Percentiles rank a stretch among this genome's conserved stretches.
Conservation (phyloP, 1,284 basidiomycete species). For the Malassezia restricta region DNA sequence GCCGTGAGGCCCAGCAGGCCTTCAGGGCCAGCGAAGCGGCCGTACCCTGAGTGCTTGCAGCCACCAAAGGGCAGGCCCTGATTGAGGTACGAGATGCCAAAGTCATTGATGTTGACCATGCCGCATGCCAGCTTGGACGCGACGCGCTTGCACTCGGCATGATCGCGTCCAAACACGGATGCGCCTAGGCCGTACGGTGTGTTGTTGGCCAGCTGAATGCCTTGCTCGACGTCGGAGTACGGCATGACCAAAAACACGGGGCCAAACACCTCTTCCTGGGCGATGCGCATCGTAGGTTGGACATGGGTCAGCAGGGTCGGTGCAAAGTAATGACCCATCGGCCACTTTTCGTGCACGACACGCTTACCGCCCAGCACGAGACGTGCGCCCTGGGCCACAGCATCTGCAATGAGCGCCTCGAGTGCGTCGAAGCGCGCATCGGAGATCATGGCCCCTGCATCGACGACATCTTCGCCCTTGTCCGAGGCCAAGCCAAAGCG, state of each 20-base stretch:
- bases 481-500: slow-evolving; percentile 14
- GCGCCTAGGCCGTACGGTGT: slow-evolving; percentile 85
- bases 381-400: slow-evolving; percentile 61
- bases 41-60: slow-evolving; percentile 52
- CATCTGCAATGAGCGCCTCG: slow-evolving; percentile 59
- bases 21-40: slow-evolving; percentile 58
- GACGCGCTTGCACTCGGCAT: slow-evolving; percentile 62
- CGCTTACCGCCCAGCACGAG: slow-evolving; percentile 59
- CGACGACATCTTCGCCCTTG: slow-evolving; percentile 38
- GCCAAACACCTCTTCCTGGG: slow-evolving; percentile 36
- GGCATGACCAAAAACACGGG: slow-evolving; percentile 40
- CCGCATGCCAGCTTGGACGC: slow-evolving; percentile 72
- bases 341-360: slow-evolving; percentile 56
- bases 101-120: slow-evolving; percentile 85
- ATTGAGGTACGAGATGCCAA: slow-evolving; percentile 75
- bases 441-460: slow-evolving; percentile 71
- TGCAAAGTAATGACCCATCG: slow-evolving; percentile 63
- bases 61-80: slow-evolving; percentile 92
- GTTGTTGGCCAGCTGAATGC: slow-evolving; percentile 76
- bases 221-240: slow-evolving; percentile 57
- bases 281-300: slow-evolving; percentile 47
- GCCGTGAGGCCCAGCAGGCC: slow-evolving; percentile 75
- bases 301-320: slow-evolving; percentile 79
- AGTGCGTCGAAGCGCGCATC: slow-evolving; percentile 59
- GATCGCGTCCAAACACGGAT: slow-evolving; percentile 78